A percentile compares a stretch with the other conserved stretches of the same genome.
Evolutionary conservation across 2,329 filamentous ascomycete genomes (phyloP).

Genomic region (Colletotrichum sp.): DNA sequence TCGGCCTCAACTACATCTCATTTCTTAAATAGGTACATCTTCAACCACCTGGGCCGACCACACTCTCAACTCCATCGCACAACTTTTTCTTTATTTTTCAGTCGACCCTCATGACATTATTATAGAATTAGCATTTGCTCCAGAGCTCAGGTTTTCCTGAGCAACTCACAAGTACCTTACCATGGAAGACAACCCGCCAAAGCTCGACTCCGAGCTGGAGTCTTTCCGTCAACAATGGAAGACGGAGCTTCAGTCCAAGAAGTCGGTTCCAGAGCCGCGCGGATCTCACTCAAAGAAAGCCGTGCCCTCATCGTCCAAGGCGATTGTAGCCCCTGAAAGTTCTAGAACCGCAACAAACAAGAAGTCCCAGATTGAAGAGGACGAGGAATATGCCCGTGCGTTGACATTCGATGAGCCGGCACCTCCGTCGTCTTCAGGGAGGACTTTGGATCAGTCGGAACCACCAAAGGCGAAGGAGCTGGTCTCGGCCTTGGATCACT

Average conservation of each 20-base stretch:
- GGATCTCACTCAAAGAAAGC: slow-evolving; percentile 20
- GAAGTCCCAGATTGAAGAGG: slow-evolving; percentile 31
- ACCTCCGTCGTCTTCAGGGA: neutral
- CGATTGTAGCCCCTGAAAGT: slow-evolving; percentile 25
- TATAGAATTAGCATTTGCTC: neutral
- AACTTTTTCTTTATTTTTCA: neutral
- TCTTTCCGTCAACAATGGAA: slow-evolving; percentile 86
- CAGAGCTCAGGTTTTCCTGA: neutral
- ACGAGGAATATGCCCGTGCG: slow-evolving; percentile 38
- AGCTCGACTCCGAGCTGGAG: slow-evolving; percentile 75
- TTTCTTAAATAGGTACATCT: neutral
- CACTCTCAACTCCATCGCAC: neutral
- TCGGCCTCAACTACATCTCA: slow-evolving; percentile 10
- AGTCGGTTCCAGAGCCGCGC: slow-evolving; percentile 20
- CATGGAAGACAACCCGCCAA: slow-evolving; percentile 24
- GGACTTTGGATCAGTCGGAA: slow-evolving; percentile 14
- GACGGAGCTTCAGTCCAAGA: slow-evolving; percentile 69
- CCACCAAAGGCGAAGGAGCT: slow-evolving; percentile 51
- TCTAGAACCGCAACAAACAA: slow-evolving; percentile 8
- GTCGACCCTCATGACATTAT: neutral
- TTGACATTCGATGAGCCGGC: slow-evolving; percentile 36
- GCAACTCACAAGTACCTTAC: neutral
- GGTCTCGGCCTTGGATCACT: slow-evolving; percentile 85
- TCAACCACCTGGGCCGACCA: neutral
- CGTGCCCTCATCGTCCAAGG: slow-evolving; percentile 29